Percentiles rank a stretch among this genome's conserved stretches.
These are phyloP conservation scores for Neofusicoccum cordaticola DNA, from an alignment of 2,329 filamentous ascomycete species.

Conservation along the genomic window DNA sequence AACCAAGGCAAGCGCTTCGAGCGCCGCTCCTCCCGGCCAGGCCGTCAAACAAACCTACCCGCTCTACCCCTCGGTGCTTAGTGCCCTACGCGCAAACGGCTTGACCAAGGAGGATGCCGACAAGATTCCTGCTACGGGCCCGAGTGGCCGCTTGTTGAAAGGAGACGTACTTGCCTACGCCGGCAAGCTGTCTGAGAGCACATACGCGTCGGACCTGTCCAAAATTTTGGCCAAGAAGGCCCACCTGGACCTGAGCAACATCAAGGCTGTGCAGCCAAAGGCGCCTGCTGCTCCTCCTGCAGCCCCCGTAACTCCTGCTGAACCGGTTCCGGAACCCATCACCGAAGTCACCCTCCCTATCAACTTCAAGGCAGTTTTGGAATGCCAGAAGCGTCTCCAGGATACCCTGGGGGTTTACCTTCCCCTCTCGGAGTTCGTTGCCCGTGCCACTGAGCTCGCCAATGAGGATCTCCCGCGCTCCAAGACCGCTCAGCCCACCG, in stretches of 20 bases:
- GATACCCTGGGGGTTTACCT: constrained; percentile 74
- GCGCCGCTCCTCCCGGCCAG: constrained; percentile 45
- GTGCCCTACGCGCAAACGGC: constrained; percentile 76
- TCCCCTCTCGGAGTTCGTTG: constrained; percentile 82
- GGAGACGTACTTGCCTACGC: constrained; percentile 91
- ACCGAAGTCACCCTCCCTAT: constrained; percentile 69
- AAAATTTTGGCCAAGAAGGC: constrained; percentile 69
- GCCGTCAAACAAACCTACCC: constrained; percentile 67
- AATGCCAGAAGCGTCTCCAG: constrained; percentile 77
- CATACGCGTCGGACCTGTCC: constrained; percentile 69
- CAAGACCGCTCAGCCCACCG: constrained; percentile 61
- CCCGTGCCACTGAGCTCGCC: constrained; percentile 78
- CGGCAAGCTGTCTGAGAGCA: constrained; percentile 65
- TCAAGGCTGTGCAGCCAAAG: constrained; percentile 60
- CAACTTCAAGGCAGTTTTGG: constrained; percentile 73
- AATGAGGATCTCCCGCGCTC: constrained; percentile 79
- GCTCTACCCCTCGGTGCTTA: constrained; percentile 77
- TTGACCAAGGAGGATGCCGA: constrained; percentile 71
- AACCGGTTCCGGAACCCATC: constrained; percentile 46
- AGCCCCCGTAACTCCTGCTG: constrained; percentile 35
- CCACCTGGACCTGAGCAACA: constrained; percentile 91
- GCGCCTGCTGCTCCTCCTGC: constrained; percentile 41
- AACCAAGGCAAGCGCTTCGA: constrained; percentile 56
- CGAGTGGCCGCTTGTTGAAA: constrained; percentile 85
- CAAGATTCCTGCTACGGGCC: constrained; percentile 84